These are phyloP conservation scores for Didymella exigua DNA, from an alignment of 2,329 filamentous ascomycete genomes.

Conservation along the genomic window DNA sequence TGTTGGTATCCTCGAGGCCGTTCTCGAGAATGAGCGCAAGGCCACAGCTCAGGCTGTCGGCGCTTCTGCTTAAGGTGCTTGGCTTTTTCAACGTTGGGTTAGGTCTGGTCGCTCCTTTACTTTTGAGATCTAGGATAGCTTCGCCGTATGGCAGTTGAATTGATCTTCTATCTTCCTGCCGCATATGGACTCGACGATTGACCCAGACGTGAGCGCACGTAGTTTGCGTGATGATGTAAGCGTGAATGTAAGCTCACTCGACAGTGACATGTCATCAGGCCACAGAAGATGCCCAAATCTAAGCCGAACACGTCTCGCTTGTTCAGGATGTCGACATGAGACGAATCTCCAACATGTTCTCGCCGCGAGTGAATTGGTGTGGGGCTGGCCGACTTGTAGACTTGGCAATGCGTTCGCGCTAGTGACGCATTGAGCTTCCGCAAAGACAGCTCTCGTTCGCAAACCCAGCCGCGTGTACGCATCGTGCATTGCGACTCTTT, in stretches of 20 bases:
- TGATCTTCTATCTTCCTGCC: slow-evolving; percentile 11
- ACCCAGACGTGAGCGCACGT: no score
- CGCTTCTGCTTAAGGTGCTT: slow-evolving; percentile 45
- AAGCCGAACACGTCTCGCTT: no score
- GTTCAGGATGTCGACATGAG: no score
- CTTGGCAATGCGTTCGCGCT: slow-evolving; percentile 10
- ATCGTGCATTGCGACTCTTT: slow-evolving; percentile 21
- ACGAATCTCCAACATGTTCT: not conserved
- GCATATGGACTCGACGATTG: no score
- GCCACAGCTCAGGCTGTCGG: slow-evolving; percentile 52
- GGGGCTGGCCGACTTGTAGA: slow-evolving; percentile 1
- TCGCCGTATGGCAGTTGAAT: slow-evolving; percentile 10
- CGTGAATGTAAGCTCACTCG: not conserved
- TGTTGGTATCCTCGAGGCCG: slow-evolving; percentile 54
- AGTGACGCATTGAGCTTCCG: slow-evolving; percentile 22
- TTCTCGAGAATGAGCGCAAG: slow-evolving; percentile 55
- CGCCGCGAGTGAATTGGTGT: slow-evolving; percentile 1
- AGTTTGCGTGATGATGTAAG: not conserved
- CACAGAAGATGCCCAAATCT: no score
- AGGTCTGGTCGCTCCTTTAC: slow-evolving; percentile 41
- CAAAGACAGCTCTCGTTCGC: slow-evolving; percentile 16
- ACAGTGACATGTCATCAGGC: no score
- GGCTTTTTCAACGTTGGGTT: not conserved
- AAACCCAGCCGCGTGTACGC: slow-evolving; percentile 25
- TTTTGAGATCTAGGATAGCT: slow-evolving; percentile 31